Evolutionary conservation across 2,329 filamentous ascomycete species (phyloP), one percentile per base, ranked within the genome.

Genomic region (Fusarium sambucinum): DNA sequence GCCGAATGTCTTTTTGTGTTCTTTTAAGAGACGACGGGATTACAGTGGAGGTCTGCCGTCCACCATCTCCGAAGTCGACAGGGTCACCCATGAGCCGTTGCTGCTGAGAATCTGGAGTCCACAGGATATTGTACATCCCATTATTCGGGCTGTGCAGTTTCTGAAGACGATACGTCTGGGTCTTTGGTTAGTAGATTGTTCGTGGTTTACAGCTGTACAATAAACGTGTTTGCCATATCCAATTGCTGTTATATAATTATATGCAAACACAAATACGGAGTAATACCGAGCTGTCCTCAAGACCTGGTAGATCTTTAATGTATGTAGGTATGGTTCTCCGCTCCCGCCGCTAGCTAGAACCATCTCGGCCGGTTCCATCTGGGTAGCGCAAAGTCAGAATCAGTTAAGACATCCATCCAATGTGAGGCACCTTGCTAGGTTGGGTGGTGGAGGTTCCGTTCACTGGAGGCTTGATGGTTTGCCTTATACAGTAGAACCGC

Each of bases 1-100:
- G 60, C 55, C 55, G 54, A 61, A 56, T 64, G 48, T 30, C 27
- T 21, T 37, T 54, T 42, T 27, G 38, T 32, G n/a, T 23, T 52
- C 47, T 46, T 50, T 68, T 10, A 37, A 37, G 21, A 48, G 53
- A 62, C 46, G 54, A 65, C 62, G 46, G 48, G 66, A 52, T 59
- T 63, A 68, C 68, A 71, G 71, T 66, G 66, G 66, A 58, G 66
- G 44, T 54, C 32, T 57, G 37, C 54, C 60, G 47, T 74, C 69
- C 71, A 70, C 68, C 65, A 71, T 71, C 66, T 73, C 71, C 69
- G 69, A 68, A 51, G 53, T 44, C 48, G 32, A 40, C 59, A 63
- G 59, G 60, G 62, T 59, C 37, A 58, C 51, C 60, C 60, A 63
- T 50, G 64, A 58, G 60, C 62, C 48, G 60, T 68, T 48, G 42